phyloP scores from a whole-genome alignment of 2,329 filamentous ascomycete genomes.

The Aspergillus niger region DNA sequence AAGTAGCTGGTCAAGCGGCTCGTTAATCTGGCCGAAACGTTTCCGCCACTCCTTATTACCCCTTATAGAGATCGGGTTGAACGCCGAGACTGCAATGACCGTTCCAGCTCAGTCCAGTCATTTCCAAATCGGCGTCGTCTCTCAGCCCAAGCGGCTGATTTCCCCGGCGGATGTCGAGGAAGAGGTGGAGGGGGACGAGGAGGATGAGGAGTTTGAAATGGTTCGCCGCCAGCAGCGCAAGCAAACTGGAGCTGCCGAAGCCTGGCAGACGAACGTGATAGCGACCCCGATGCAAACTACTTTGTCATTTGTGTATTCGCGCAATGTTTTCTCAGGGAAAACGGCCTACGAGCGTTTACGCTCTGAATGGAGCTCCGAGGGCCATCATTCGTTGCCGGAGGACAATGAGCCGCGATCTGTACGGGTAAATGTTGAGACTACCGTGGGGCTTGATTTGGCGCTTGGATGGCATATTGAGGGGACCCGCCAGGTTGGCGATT shows the following conservation, averaged over 20 bases:
- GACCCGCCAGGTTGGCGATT: conserved; percentile 39
- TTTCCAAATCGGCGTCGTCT: conserved; percentile 38
- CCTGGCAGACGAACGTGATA: conserved; percentile 36
- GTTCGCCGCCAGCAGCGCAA: conserved; percentile 22
- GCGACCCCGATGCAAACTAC: conserved; percentile 32
- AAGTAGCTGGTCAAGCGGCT: conserved; percentile 42
- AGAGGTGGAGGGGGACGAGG: conserved; percentile 26
- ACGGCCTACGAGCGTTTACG: conserved; percentile 33
- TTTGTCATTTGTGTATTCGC: conserved; percentile 38
- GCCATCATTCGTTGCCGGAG: conserved; percentile 36
- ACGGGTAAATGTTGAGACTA: conserved; percentile 36
- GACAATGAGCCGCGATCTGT: conserved; percentile 35
- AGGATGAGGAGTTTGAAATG: conserved; percentile 18
- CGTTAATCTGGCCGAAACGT: conserved; percentile 36
- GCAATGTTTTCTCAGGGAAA: conserved; percentile 42
- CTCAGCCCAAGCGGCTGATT: conserved; percentile 25
- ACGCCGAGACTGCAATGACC: conserved; percentile 22
- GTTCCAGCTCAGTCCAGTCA: conserved; percentile 29
- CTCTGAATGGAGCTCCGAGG: conserved; percentile 46
- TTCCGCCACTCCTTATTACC: conserved; percentile 28
- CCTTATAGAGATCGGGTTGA: conserved; percentile 27
- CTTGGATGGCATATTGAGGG: conserved; percentile 40
- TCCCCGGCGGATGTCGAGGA: conserved; percentile 26
- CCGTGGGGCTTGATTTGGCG: conserved; percentile 30
- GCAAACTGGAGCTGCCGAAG: conserved; percentile 31